phyloP scores from a whole-genome alignment of 176 grass and related monocot species.

The Dactylis glomerata region DNA sequence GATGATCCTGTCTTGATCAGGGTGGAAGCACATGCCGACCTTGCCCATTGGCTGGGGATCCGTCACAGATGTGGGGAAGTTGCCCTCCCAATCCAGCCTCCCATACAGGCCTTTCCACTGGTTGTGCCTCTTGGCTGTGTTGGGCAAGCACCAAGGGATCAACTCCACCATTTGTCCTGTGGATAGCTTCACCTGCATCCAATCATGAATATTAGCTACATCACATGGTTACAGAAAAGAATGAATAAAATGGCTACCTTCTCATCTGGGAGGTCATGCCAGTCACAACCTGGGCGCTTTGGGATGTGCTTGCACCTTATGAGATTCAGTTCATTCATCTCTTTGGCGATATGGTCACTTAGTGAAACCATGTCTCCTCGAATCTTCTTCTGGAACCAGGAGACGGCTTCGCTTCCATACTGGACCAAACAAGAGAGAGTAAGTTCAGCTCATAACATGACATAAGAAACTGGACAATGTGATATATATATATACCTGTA shows the following conservation, averaged over 20 bases:
- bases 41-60: constrained; percentile 99
- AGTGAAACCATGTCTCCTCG: constrained; percentile 23
- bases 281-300: constrained; percentile 62
- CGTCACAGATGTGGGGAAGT: constrained; percentile 89
- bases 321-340: constrained; percentile 81
- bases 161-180: constrained; percentile 64
- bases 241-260: background rate
- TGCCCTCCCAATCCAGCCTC: constrained; percentile 75
- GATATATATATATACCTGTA: constrained; percentile 50
- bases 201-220: background rate
- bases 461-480: background rate
- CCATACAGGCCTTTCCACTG: constrained; percentile 82
- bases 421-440: constrained; percentile 21
- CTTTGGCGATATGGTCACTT: constrained; percentile 75
- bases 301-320: constrained; percentile 68
- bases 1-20: constrained; percentile 77
- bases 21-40: constrained; percentile 96
- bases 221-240: background rate
- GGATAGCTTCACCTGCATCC: constrained; percentile 71
- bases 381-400: constrained; percentile 80
- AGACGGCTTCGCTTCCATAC: constrained; percentile 49
- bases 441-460: background rate
- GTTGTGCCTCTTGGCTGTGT: constrained; percentile 82
- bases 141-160: constrained; percentile 83
- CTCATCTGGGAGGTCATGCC: constrained; percentile 59